Base-by-base conservation (phyloP, 805 yeast species). In the Kluyveromyces starmeri region DNA sequence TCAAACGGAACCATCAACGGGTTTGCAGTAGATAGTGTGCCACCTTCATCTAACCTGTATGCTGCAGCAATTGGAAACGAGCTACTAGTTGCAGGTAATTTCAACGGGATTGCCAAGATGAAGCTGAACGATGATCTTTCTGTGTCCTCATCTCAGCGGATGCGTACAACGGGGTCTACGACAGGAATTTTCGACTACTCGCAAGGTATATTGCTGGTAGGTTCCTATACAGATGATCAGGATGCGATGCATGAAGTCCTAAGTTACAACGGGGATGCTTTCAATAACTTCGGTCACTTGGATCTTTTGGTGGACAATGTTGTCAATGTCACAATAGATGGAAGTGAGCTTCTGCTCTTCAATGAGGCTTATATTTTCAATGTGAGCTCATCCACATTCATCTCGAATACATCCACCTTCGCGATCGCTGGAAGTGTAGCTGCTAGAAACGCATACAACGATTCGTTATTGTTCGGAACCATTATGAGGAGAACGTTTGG, bases 1-100 rank as follows among this genome's bases (percentile, higher is more conserved):
- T 74, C 76, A 0, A 67, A 72, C 43, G 66, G 82, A 0, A 50
- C 72, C 2, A 41, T 78, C 27, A 65, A 67, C 38, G 31, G 43
- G 10, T 41, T 62, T 22, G 67, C 75, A 0, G 47, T 62, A 4
- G 39, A 53, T 4, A 35, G 59, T 43, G 43, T 52, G 15, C 45
- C 62, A 39, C 25, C 37, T 5, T 44, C 45, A 32, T 35, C 56
- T 8, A 34, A 48, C 1, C 15, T 55, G 2, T 37, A 34, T n/a
- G 42, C 59, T 4, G 30, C 45, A 2, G 36, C 70, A 4, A 64
- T 68, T 12, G 42, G 53, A 4, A 51, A 62, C 36, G 50, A 58
- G 5, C 59, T 78, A 5, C 45, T 78, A 34, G 70, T 72, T 4
- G 85, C 83, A 34, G 65, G 65, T 13, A 34, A 45, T 0, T 48